Conservation (phyloP, 345 rosid species). For the Citrus trifoliata region DNA sequence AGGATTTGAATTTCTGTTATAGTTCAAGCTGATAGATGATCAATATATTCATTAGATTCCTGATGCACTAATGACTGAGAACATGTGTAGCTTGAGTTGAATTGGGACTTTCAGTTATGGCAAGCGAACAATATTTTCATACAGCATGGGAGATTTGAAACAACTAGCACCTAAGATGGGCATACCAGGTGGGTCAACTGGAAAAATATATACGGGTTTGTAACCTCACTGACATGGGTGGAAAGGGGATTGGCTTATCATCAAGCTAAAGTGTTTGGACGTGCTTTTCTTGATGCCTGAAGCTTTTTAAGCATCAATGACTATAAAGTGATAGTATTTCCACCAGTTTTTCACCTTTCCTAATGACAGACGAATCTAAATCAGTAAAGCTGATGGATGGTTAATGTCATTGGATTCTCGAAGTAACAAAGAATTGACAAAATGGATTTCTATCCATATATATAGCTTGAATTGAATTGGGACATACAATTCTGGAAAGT, state of each 20-base stretch:
- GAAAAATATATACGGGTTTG: no score
- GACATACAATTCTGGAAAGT: not conserved
- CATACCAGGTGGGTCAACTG: no score
- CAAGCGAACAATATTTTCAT: not conserved
- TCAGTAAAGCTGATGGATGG: not conserved
- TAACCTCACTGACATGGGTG: no score
- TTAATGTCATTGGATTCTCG: not conserved
- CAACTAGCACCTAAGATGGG: not conserved
- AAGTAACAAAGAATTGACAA: not conserved
- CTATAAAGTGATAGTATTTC: not conserved
- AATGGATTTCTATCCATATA: not conserved
- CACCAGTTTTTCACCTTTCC: not conserved
- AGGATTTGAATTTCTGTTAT: not conserved
- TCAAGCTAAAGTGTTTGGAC: no score
- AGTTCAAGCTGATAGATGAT: not conserved
- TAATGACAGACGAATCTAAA: not conserved
- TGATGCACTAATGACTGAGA: not conserved
- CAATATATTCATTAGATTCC: no score
- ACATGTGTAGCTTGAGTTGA: not conserved
- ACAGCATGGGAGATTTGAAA: not conserved
- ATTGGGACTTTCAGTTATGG: not conserved
- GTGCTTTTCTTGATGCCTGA: not conserved
- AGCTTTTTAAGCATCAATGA: not conserved
- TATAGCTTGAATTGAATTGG: not conserved
- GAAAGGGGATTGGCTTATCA: no score